Evolutionary conservation across 768 basidiomycete genomes (phyloP).

Genomic region (Mycena capillaripes): DNA sequence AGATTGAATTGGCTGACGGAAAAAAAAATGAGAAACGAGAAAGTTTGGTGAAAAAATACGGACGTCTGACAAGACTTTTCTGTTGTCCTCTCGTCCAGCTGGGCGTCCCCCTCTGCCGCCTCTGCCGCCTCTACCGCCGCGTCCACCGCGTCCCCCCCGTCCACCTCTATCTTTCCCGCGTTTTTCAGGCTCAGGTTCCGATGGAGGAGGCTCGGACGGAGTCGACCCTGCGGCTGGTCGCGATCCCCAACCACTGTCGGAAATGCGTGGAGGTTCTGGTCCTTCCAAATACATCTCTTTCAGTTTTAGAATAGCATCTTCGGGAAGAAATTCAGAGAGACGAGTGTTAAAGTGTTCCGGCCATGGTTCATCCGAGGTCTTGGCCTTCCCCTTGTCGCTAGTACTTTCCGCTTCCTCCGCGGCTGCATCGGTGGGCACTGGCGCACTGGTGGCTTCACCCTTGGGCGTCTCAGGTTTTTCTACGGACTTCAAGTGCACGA

Average conservation of each 20-base stretch:
- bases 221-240: constrained; percentile 47
- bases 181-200: constrained; percentile 45
- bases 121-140: constrained; percentile 59
- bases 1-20: constrained; percentile 82
- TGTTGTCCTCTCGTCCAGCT: constrained; percentile 68
- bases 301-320: constrained; percentile 69
- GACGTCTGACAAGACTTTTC: constrained; percentile 88
- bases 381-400: constrained; percentile 30
- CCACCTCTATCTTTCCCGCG: constrained; percentile 55
- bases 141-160: constrained; percentile 58
- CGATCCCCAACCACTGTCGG: constrained; percentile 82
- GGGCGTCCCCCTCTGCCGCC: constrained; percentile 56
- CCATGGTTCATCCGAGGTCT: constrained; percentile 67
- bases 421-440: constrained; percentile 33
- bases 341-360: constrained; percentile 68
- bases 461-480: constrained; percentile 74
- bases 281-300: constrained; percentile 88
- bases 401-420: constrained; percentile 9
- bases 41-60: constrained; percentile 48
- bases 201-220: constrained; percentile 33
- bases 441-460: constrained; percentile 47
- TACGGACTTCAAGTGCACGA: constrained; percentile 86
- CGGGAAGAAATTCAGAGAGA: constrained; percentile 75
- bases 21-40: constrained; percentile 37
- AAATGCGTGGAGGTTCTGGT: constrained; percentile 78